Base-by-base conservation (phyloP, 768 basidiomycete genomes). In the Boletus insuetus region DNA sequence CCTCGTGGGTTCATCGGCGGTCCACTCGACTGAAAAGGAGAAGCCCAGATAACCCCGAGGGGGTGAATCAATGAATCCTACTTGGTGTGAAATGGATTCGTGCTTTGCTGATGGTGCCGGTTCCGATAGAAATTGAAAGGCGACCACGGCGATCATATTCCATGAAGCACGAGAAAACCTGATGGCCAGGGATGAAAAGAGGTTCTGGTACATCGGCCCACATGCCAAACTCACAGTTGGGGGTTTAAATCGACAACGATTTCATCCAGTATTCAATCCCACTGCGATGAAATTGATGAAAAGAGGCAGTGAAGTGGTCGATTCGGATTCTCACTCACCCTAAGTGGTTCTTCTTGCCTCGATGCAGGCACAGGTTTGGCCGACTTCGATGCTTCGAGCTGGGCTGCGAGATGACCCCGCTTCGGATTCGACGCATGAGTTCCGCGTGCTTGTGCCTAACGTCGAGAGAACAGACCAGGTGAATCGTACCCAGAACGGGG, bases 351-450 rank as follows among this genome's bases (percentile, higher is more conserved):
- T 62, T 77, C 72, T 62, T 73, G 69, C 58, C 69, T 69, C 60
- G 70, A 63, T 63, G 76, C 69, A 57, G 79, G 73, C 42, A 66
- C 68, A 59, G 62, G 65, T 60, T 68, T 71, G 29, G 67, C 64
- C 51, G 67, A 46, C 66, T 73, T 79, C 49, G 70, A 69, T 38
- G 70, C 74, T 65, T 75, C 74, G 51, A 78, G 59, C 51, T 78
- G 71, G 42, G 72, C 72, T 17, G 79, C 73, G 53, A 80, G 75
- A 57, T 61, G 71, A 44, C 79, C 79, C 58, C 67, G 63, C 60
- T 75, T 79, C 37, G 79, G 78, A 67, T 81, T 80, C 49, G 74
- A 69, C 52, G 70, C 62, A 58, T 67, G 73, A 57, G 71, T 74
- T 41, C 78, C 79, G 60, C 79, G 74, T 64, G 69, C 64, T 66